phyloP scores from a whole-genome alignment of 352 stramenopile genomes.

The Salisapilia sapeloensis region DNA sequence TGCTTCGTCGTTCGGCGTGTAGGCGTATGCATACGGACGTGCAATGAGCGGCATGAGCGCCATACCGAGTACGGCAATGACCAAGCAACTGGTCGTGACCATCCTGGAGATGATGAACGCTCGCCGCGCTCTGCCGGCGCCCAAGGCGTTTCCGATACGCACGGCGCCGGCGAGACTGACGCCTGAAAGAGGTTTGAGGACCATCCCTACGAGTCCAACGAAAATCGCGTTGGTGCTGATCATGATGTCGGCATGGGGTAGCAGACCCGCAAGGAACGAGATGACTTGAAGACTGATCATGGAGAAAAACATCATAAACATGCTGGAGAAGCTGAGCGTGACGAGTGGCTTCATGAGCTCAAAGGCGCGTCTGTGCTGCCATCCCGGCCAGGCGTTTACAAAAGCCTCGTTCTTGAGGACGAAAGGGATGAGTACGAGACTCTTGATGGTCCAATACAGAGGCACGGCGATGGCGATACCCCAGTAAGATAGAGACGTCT shows the following conservation, averaged over 20 bases:
- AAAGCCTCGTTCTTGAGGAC: conserved; percentile 28
- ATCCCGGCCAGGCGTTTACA: conserved; percentile 36
- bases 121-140: conserved; percentile 20
- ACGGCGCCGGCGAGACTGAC: conserved; percentile 29
- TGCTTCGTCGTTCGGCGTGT: conserved; percentile 15
- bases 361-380: conserved; percentile 15
- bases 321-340: conserved; percentile 14
- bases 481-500: conserved; percentile 30
- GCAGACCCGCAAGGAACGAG: conserved; percentile 24
- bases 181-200: conserved; percentile 28
- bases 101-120: conserved; percentile 19
- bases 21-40: conserved; percentile 14
- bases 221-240: conserved; percentile 41
- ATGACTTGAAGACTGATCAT: conserved; percentile 23
- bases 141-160: conserved; percentile 37
- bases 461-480: conserved; percentile 28
- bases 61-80: conserved; percentile 13
- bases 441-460: conserved; percentile 26
- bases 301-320: conserved; percentile 35
- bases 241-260: conserved; percentile 25
- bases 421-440: conserved; percentile 23
- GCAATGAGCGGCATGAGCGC: conserved; percentile 12
- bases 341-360: conserved; percentile 9
- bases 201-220: conserved; percentile 17
- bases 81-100: conserved; percentile 9